These are phyloP conservation scores for Rhynchosporium graminicola DNA, from an alignment of 2,329 filamentous ascomycete species.

Conservation along the genomic window DNA sequence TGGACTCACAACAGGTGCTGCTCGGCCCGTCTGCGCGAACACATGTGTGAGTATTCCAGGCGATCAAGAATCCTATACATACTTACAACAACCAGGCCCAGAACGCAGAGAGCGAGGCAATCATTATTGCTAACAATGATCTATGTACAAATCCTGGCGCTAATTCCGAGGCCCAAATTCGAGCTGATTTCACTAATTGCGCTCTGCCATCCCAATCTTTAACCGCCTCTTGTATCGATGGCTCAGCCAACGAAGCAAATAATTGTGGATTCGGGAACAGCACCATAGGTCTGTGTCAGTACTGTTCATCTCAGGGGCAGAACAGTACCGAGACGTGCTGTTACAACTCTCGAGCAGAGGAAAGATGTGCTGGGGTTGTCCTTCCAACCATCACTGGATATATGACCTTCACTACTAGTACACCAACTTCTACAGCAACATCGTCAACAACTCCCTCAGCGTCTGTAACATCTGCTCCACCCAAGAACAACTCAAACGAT, in stretches of 20 bases:
- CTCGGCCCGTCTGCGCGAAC: slow-evolving; percentile 81
- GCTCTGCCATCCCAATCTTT: slow-evolving; percentile 79
- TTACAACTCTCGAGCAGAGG: slow-evolving; percentile 74
- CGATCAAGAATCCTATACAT: slow-evolving; percentile 26
- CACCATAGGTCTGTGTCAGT: slow-evolving; percentile 78
- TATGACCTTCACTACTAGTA: slow-evolving; percentile 59
- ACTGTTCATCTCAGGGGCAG: slow-evolving; percentile 78
- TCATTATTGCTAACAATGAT: slow-evolving; percentile 71
- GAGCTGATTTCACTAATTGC: slow-evolving; percentile 91
- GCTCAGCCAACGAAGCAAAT: slow-evolving; percentile 74
- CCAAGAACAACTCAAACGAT: slow-evolving; percentile 28
- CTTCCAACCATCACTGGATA: slow-evolving; percentile 75
- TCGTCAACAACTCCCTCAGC: slow-evolving; percentile 27
- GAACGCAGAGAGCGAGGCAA: slow-evolving; percentile 85
- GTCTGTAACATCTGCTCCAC: slow-evolving; percentile 20
- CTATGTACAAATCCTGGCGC: slow-evolving; percentile 69
- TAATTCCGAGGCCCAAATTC: slow-evolving; percentile 73
- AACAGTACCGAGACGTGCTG: slow-evolving; percentile 97
- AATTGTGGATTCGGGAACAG: slow-evolving; percentile 83
- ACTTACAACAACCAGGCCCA: slow-evolving; percentile 58
- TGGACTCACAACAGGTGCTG: slow-evolving; percentile 60
- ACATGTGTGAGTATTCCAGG: slow-evolving; percentile 66
- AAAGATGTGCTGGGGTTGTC: slow-evolving; percentile 72
- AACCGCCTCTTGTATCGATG: slow-evolving; percentile 73
- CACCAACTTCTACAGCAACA: slow-evolving; percentile 49